Conservation (phyloP, 2,329 filamentous ascomycete genomes). For the Bipolaris victoriae region DNA sequence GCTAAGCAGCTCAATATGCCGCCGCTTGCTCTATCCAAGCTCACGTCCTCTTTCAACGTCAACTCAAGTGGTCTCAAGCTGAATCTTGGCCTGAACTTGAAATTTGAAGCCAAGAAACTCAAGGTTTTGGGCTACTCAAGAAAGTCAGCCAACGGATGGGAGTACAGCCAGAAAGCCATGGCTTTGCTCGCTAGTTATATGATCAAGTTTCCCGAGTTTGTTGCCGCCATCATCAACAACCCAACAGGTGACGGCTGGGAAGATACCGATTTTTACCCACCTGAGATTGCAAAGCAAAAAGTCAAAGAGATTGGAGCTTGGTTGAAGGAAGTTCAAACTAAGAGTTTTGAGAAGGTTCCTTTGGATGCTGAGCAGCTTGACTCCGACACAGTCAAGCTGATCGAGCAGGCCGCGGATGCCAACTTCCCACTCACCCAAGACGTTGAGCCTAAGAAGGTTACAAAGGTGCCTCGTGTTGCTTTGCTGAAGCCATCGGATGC, state of each 20-base stretch:
- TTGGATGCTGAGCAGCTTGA: slow-evolving; percentile 96
- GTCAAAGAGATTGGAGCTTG: slow-evolving; percentile 94
- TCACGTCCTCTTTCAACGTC: slow-evolving; percentile 92
- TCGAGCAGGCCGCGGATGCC: slow-evolving; percentile 76
- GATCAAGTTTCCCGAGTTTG: slow-evolving; percentile 92
- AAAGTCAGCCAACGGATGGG: slow-evolving; percentile 86
- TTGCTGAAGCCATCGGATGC: slow-evolving; percentile 93
- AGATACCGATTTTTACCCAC: slow-evolving; percentile 85
- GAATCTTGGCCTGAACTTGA: slow-evolving; percentile 93
- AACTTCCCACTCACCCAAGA: slow-evolving; percentile 42
- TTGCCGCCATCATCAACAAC: slow-evolving; percentile 83
- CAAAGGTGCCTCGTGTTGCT: slow-evolving; percentile 82
- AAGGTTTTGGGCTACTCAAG: slow-evolving; percentile 96
- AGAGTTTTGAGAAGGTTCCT: slow-evolving; percentile 93
- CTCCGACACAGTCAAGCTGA: slow-evolving; percentile 80
- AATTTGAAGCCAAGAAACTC: slow-evolving; percentile 93
- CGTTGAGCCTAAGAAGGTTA: slow-evolving; percentile 70
- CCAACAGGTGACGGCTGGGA: slow-evolving; percentile 83
- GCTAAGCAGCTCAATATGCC: slow-evolving; percentile 82
- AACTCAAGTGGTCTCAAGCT: slow-evolving; percentile 80
- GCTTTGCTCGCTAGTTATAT: slow-evolving; percentile 86
- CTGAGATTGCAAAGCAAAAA: slow-evolving; percentile 72
- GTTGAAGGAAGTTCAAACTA: slow-evolving; percentile 90
- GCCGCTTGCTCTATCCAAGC: slow-evolving; percentile 88
- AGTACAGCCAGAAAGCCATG: slow-evolving; percentile 87